phyloP scores from a whole-genome alignment of 768 basidiomycete species.

The Artomyces pyxidatus region DNA sequence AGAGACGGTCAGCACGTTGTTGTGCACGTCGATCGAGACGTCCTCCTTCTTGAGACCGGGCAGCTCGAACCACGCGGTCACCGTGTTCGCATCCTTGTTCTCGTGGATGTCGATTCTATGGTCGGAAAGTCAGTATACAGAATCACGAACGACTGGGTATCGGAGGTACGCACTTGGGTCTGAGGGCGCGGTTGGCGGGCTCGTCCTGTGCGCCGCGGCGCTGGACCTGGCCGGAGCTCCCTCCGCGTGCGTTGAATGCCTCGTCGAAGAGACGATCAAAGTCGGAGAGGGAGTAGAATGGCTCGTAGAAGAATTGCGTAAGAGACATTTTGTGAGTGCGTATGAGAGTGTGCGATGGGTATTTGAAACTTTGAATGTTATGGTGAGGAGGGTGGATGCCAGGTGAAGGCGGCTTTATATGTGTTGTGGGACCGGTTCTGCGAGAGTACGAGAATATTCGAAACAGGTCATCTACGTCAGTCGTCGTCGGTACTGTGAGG shows the following conservation, averaged over 20 bases:
- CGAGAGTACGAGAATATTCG: neutral
- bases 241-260: constrained; percentile 21
- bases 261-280: constrained; percentile 39
- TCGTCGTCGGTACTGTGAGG: too few relatives aligned
- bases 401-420: neutral
- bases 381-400: neutral
- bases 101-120: constrained; percentile 51
- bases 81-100: constrained; percentile 34
- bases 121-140: too few relatives aligned
- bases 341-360: neutral
- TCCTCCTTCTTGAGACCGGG: constrained; percentile 48
- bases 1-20: constrained; percentile 41
- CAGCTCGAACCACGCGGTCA: constrained; percentile 51
- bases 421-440: neutral
- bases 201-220: neutral
- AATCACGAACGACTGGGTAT: neutral
- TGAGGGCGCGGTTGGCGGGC: constrained; percentile 1
- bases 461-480: neutral
- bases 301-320: constrained; percentile 33
- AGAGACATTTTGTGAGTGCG: constrained; percentile 21
- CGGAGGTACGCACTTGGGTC: constrained; percentile 5
- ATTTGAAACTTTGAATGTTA: neutral
- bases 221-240: constrained; percentile 2
- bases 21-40: constrained; percentile 42
- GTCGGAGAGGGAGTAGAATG: constrained; percentile 30